A percentile compares a stretch with the other conserved stretches of the same genome.
Conservation (phyloP, 495 filamentous ascomycete genomes). For the Penicillium psychrofluorescens region DNA sequence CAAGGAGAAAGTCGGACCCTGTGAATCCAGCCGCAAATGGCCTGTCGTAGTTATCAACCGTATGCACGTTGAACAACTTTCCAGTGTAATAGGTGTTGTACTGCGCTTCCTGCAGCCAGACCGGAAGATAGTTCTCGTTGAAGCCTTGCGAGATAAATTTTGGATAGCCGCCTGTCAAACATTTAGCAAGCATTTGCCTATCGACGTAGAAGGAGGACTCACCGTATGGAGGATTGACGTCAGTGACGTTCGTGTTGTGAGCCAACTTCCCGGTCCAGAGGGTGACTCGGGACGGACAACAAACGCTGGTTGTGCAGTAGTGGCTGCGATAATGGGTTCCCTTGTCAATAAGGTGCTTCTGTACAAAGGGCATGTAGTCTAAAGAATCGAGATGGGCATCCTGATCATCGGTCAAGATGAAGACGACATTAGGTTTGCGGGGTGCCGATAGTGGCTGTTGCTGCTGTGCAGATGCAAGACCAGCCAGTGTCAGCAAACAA, state of each 20-base stretch:
- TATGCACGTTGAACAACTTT: slow-evolving; percentile 56
- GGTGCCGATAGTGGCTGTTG: too few species aligned
- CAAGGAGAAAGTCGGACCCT: not conserved
- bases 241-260: slow-evolving; percentile 59
- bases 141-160: slow-evolving; percentile 52
- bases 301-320: slow-evolving; percentile 47
- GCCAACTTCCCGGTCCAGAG: slow-evolving; percentile 50
- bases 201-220: slow-evolving; percentile 2
- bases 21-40: not conserved
- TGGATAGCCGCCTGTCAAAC: slow-evolving; percentile 46
- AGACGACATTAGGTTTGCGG: slow-evolving; percentile 42
- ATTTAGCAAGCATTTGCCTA: not conserved
- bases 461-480: too few species aligned
- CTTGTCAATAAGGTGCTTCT: slow-evolving; percentile 32
- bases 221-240: slow-evolving; percentile 52
- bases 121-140: slow-evolving; percentile 51
- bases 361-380: slow-evolving; percentile 43
- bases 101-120: slow-evolving; percentile 54
- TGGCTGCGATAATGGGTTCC: slow-evolving; percentile 41
- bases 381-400: slow-evolving; percentile 48
- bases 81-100: slow-evolving; percentile 60
- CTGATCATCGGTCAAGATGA: slow-evolving; percentile 55
- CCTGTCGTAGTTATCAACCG: slow-evolving; percentile 39
- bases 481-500: too few species aligned
- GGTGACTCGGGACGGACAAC: slow-evolving; percentile 46